These are phyloP conservation scores for Fomitopsis pulvina DNA, from an alignment of 768 basidiomycete species.

Conservation along the genomic window DNA sequence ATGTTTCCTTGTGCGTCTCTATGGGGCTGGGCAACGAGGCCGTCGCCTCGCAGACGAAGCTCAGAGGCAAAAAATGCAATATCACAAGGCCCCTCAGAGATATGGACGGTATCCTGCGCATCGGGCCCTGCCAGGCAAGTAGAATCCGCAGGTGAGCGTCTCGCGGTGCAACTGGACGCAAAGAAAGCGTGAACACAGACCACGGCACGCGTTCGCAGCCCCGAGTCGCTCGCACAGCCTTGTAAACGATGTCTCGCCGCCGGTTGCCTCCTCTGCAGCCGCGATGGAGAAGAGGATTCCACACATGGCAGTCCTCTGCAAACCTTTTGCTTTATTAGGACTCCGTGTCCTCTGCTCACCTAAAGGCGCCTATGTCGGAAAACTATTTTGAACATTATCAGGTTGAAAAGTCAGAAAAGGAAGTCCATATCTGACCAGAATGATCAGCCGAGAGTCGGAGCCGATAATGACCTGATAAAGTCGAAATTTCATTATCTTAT, in stretches of 20 bases:
- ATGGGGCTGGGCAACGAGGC: conserved; percentile 64
- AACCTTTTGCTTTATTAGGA: conserved; percentile 1
- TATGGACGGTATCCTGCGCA: conserved; percentile 34
- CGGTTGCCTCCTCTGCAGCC: conserved; percentile 5
- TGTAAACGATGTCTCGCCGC: conserved; percentile 14
- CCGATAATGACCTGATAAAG: too few species aligned
- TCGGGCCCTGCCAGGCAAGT: conserved; percentile 51
- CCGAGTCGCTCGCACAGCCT: conserved; percentile 30
- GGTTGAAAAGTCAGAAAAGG: too few species aligned
- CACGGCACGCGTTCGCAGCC: conserved; percentile 50
- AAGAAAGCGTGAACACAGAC: conserved; percentile 27
- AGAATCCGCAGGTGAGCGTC: background rate
- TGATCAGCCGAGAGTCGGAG: too few species aligned
- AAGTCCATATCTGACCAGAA: too few species aligned
- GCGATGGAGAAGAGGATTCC: conserved; percentile 54
- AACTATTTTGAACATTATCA: too few species aligned
- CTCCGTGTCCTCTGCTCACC: background rate
- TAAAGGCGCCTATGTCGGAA: too few species aligned
- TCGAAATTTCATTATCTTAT: too few species aligned
- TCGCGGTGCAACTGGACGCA: background rate
- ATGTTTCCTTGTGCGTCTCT: conserved; percentile 39
- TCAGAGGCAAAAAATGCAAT: conserved; percentile 69
- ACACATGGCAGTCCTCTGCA: conserved; percentile 43
- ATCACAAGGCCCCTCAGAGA: conserved; percentile 19
- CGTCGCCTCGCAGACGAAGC: conserved; percentile 59